Evolutionary conservation across 352 stramenopile genomes (phyloP).

Genomic region (Halophytophthora polymorphica): DNA sequence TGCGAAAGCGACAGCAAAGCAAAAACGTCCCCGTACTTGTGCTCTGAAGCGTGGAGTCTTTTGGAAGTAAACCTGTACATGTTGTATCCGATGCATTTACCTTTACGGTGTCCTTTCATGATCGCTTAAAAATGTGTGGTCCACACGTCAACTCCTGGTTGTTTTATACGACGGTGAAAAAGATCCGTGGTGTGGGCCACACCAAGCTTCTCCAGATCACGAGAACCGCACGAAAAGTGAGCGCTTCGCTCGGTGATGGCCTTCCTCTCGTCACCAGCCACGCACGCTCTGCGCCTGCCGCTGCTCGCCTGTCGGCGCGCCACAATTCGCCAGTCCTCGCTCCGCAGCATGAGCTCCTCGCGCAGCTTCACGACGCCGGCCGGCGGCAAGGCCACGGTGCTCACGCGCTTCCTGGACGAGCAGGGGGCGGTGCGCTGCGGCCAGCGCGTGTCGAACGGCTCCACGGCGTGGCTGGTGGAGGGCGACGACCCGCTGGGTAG

Average conservation of each 20-base stretch:
- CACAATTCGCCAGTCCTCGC: conserved; percentile 12
- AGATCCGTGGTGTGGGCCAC: no score
- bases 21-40: not conserved
- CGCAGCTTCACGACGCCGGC: conserved; percentile 1
- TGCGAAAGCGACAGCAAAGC: no score
- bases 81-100: not conserved
- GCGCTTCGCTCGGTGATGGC: no score
- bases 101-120: not conserved
- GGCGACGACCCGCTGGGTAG: conserved; percentile 65
- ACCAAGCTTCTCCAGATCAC: no score
- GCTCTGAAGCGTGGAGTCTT: not conserved
- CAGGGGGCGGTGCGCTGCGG: conserved; percentile 55
- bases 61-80: not conserved
- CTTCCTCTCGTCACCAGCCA: no score
- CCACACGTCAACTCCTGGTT: no score
- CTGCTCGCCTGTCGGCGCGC: not conserved
- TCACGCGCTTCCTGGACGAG: conserved; percentile 72
- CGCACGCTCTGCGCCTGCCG: conserved; percentile 2
- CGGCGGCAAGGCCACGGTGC: conserved; percentile 36
- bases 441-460: conserved; percentile 38
- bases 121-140: not conserved
- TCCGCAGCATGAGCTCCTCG: conserved; percentile 13
- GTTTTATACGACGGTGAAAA: no score
- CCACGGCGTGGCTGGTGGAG: conserved; percentile 50
- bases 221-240: no score